Conservation (phyloP, 2,329 filamentous ascomycete genomes). For the Xylariaceae sp. region DNA sequence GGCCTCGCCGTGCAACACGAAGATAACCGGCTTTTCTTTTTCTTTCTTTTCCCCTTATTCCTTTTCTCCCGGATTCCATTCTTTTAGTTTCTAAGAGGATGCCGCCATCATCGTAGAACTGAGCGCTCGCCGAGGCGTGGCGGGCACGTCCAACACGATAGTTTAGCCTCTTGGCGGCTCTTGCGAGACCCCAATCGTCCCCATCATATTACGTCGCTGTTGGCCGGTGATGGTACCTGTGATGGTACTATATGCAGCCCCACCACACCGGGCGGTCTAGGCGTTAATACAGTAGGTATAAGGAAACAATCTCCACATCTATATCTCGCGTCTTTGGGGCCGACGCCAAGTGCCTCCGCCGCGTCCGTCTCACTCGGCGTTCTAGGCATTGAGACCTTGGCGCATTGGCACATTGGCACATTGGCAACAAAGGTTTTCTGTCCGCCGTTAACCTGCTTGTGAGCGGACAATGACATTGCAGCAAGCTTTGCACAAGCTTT, state of each 20-base stretch:
- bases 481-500: constrained; percentile 24
- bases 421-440: background rate
- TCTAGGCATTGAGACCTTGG: constrained; percentile 25
- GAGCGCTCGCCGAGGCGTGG: background rate
- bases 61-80: no score
- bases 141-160: constrained; percentile 17
- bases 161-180: constrained; percentile 31
- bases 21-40: no score
- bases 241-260: background rate
- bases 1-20: no score
- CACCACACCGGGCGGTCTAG: background rate
- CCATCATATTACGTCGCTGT: constrained; percentile 31
- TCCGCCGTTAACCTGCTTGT: background rate
- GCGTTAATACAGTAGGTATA: no score
- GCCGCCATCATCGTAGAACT: constrained; percentile 7
- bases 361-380: constrained; percentile 22
- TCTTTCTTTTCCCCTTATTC: no score
- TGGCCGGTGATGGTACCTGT: background rate
- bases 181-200: constrained; percentile 15
- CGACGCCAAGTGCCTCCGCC: constrained; percentile 6
- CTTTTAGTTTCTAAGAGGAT: constrained; percentile 12
- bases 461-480: background rate
- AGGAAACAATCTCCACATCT: constrained; percentile 6
- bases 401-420: constrained; percentile 26
- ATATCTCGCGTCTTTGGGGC: constrained; percentile 10